Conservation (phyloP, 768 basidiomycete genomes). For the Pisolithus sp. region DNA sequence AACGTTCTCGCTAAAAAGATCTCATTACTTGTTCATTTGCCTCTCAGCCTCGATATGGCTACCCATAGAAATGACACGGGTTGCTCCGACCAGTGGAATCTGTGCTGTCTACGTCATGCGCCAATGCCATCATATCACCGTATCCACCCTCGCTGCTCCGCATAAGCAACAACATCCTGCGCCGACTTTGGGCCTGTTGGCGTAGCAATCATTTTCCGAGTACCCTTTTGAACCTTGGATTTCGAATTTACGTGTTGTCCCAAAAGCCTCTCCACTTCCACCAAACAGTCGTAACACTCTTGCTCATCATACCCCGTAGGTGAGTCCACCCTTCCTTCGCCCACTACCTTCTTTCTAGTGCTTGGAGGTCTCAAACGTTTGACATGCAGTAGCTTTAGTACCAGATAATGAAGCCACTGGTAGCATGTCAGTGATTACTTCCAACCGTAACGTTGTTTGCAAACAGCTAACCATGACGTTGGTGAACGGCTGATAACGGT, state of each 20-base stretch:
- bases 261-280: conserved; percentile 60
- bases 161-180: conserved; percentile 57
- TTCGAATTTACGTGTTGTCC: conserved; percentile 37
- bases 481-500: conserved; percentile 69
- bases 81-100: too few relatives aligned
- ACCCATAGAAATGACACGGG: too few relatives aligned
- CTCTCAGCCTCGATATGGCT: background rate
- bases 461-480: conserved; percentile 74
- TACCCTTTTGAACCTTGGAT: conserved; percentile 26
- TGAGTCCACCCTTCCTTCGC: conserved; percentile 9
- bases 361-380: conserved; percentile 61
- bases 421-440: conserved; percentile 5
- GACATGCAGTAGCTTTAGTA: conserved; percentile 59
- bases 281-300: conserved; percentile 62
- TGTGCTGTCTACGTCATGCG: background rate
- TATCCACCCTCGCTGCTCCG: conserved; percentile 58
- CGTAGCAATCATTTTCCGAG: conserved; percentile 29
- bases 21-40: background rate
- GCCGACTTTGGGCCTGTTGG: conserved; percentile 35
- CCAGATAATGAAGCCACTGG: conserved; percentile 88
- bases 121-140: conserved; percentile 10
- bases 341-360: conserved; percentile 31
- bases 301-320: conserved; percentile 49
- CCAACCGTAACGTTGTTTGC: background rate
- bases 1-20: too few relatives aligned